phyloP scores from a whole-genome alignment of 2,329 filamentous ascomycete species.

The Cladosporium velox region DNA sequence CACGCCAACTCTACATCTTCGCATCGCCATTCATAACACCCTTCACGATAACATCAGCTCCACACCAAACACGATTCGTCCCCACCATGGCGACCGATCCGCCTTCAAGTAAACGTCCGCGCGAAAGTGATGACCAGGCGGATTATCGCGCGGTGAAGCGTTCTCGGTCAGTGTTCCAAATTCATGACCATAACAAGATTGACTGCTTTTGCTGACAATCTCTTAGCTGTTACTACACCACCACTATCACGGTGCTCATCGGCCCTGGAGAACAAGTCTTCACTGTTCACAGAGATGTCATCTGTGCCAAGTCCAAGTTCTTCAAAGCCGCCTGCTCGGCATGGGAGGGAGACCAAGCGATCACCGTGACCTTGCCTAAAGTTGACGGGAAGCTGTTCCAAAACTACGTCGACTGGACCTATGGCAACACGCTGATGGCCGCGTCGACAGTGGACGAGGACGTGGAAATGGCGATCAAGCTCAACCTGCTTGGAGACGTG shows the following conservation, averaged over 20 bases:
- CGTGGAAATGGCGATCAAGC: neutral
- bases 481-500: neutral
- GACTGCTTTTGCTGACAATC: no score
- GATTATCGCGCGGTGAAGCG: neutral
- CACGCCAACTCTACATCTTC: no score
- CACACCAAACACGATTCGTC: no score
- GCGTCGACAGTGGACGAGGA: neutral
- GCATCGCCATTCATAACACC: no score
- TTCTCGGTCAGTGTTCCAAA: neutral
- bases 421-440: neutral
- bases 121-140: neutral
- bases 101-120: neutral
- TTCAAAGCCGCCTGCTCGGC: neutral
- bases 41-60: no score
- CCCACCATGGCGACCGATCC: neutral
- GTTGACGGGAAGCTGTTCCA: neutral
- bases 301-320: conserved; percentile 11
- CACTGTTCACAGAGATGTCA: conserved; percentile 20
- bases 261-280: conserved; percentile 9
- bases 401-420: neutral
- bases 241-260: conserved; percentile 15
- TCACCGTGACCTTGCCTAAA: conserved; percentile 19
- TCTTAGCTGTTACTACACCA: neutral
- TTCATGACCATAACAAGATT: no score
- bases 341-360: no score